Conservation (phyloP, 106 monocot genomes). For the Acanthochlamys bracteata region DNA sequence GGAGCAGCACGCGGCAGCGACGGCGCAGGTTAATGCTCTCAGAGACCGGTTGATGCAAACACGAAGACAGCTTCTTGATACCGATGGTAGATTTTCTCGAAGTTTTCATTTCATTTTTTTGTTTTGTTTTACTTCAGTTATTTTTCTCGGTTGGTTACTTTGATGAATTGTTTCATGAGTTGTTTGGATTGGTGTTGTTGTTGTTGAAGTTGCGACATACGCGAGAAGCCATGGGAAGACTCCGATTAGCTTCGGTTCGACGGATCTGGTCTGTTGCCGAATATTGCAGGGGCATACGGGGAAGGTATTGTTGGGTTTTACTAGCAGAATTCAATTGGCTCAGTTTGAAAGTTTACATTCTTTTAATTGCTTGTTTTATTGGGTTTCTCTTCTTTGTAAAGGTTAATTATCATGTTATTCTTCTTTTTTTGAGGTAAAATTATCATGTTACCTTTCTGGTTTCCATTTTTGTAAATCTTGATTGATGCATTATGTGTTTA, state of each 20-base stretch:
- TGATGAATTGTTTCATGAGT: not conserved
- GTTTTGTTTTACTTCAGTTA: not conserved
- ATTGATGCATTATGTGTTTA: too few species aligned
- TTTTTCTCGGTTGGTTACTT: too few species aligned
- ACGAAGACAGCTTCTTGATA: constrained; percentile 69
- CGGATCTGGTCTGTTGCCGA: constrained; percentile 93
- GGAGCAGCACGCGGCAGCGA: constrained; percentile 68
- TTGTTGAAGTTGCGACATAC: constrained; percentile 54
- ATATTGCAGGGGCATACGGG: constrained; percentile 82
- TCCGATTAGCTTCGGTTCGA: constrained; percentile 55
- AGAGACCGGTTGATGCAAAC: constrained; percentile 55
- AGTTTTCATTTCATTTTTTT: constrained; percentile 9
- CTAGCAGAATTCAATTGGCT: not conserved
- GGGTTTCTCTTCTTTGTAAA: not conserved
- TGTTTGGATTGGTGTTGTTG: not conserved
- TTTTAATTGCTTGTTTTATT: not conserved
- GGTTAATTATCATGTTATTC: too few species aligned
- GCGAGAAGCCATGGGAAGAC: constrained; percentile 55
- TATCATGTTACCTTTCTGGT: too few species aligned
- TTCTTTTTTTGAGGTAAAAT: too few species aligned
- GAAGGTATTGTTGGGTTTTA: constrained; percentile 32
- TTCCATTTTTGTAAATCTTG: too few species aligned
- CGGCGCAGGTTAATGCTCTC: constrained; percentile 55
- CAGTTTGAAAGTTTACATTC: not conserved
- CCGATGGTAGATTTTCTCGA: constrained; percentile 42